Conservation (phyloP, 2,329 filamentous ascomycete genomes). For the Dactylellina sp. region DNA sequence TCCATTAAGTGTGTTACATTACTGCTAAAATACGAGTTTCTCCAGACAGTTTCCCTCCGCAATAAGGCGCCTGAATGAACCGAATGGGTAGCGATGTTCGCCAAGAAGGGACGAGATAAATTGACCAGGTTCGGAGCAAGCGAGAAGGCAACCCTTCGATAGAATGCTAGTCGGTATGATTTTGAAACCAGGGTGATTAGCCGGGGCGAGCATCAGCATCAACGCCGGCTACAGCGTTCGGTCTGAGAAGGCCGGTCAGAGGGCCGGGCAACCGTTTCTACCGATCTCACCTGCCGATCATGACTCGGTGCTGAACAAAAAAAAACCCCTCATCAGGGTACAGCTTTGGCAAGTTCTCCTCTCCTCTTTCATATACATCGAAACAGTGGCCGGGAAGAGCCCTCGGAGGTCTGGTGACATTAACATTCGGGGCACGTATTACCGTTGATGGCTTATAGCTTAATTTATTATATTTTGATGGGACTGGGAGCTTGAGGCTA, state of each 20-base stretch:
- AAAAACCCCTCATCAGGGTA: constrained; percentile 25
- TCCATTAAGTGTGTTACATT: constrained; percentile 25
- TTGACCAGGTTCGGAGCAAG: constrained; percentile 31
- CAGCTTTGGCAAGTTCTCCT: too few relatives aligned
- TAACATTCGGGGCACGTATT: too few relatives aligned
- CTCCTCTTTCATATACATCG: too few relatives aligned
- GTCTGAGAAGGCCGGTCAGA: constrained; percentile 28
- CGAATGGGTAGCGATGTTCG: constrained; percentile 29
- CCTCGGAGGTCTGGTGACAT: too few relatives aligned
- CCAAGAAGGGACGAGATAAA: constrained; percentile 12
- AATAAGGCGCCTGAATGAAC: constrained; percentile 29
- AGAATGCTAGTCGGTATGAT: constrained; percentile 23
- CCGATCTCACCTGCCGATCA: constrained; percentile 39
- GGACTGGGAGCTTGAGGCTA: too few relatives aligned
- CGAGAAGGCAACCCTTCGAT: constrained; percentile 37
- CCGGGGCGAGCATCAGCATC: constrained; percentile 17
- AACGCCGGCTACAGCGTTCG: not conserved
- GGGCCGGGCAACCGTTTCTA: constrained; percentile 45
- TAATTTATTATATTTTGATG: too few relatives aligned
- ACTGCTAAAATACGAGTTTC: not conserved
- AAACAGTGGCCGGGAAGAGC: too few relatives aligned
- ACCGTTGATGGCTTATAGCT: too few relatives aligned
- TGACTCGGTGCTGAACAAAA: constrained; percentile 17
- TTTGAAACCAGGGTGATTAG: constrained; percentile 26
- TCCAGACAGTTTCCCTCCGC: constrained; percentile 15